Evolutionary conservation across 2,329 filamentous ascomycete genomes (phyloP).

Genomic region (Fusarium sp.): DNA sequence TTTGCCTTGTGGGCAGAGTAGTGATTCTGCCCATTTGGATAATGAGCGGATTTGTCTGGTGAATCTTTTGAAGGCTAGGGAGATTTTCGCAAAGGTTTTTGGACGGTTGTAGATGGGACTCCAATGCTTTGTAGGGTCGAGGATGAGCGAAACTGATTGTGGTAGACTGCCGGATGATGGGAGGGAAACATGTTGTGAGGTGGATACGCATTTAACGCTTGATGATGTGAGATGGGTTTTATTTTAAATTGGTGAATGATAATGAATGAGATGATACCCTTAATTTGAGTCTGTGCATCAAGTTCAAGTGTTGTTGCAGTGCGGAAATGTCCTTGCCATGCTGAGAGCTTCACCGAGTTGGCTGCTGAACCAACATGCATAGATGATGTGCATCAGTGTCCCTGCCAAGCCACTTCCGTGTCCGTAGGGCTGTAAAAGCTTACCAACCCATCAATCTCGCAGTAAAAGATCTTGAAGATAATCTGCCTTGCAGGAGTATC

Average conservation of each 20-base stretch:
- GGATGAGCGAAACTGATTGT: too few relatives aligned
- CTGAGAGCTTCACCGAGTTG: background rate
- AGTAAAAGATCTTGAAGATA: background rate
- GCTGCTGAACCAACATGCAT: background rate
- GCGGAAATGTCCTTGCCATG: background rate
- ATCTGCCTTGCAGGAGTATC: background rate
- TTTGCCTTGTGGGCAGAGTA: conserved; percentile 93
- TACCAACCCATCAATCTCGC: too few relatives aligned
- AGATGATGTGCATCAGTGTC: background rate
- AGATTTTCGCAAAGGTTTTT: conserved; percentile 92
- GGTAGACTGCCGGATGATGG: too few relatives aligned
- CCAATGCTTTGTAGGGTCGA: too few relatives aligned
- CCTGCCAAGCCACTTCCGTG: background rate
- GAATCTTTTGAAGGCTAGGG: conserved; percentile 90
- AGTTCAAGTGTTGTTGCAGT: background rate
- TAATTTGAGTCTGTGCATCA: background rate
- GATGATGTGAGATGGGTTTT: conserved; percentile 9
- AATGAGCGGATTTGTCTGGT: conserved; percentile 91
- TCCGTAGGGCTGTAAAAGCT: background rate
- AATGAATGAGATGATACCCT: conserved; percentile 32
- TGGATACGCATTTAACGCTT: background rate
- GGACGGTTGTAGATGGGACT: conserved; percentile 61
- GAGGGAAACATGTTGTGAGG: background rate
- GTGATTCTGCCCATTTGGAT: conserved; percentile 91
- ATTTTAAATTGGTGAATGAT: conserved; percentile 7